Conservation (phyloP, 2,329 filamentous ascomycete genomes). For the Colletotrichum gigasporum region DNA sequence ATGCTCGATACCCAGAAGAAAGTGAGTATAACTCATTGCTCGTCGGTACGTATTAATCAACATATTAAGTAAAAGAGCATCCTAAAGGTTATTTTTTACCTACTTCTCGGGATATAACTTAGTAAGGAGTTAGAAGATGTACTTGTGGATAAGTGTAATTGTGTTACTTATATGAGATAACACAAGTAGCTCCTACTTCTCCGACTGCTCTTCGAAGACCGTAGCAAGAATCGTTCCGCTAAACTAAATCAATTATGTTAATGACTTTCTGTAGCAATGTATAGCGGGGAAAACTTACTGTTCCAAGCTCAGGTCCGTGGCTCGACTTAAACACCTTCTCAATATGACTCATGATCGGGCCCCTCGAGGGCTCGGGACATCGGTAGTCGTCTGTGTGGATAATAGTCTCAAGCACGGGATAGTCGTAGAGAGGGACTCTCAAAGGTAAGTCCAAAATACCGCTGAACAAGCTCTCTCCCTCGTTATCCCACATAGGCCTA, state of each 20-base stretch:
- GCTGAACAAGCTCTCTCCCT: conserved; percentile 19
- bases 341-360: conserved; percentile 46
- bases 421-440: conserved; percentile 4
- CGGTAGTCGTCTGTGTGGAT: conserved; percentile 37
- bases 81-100: conserved; percentile 53
- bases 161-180: conserved; percentile 59
- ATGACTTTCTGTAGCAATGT: too few species aligned
- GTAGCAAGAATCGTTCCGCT: conserved; percentile 50
- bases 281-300: too few species aligned
- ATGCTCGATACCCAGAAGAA: conserved; percentile 63
- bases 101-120: conserved; percentile 52
- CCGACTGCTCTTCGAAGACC: conserved; percentile 62
- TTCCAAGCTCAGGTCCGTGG: conserved; percentile 63
- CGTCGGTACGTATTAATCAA: conserved; percentile 55
- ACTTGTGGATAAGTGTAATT: conserved; percentile 61
- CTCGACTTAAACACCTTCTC: conserved; percentile 47
- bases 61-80: conserved; percentile 52
- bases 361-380: conserved; percentile 27
- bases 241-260: conserved; percentile 47
- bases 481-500: conserved; percentile 1
- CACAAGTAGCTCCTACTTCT: conserved; percentile 60
- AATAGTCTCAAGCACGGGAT: conserved; percentile 40
- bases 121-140: conserved; percentile 55
- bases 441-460: neutral
- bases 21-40: conserved; percentile 58